These are phyloP conservation scores for Colletotrichum theobromicola DNA, from an alignment of 2,329 filamentous ascomycete genomes.

Conservation along the genomic window DNA sequence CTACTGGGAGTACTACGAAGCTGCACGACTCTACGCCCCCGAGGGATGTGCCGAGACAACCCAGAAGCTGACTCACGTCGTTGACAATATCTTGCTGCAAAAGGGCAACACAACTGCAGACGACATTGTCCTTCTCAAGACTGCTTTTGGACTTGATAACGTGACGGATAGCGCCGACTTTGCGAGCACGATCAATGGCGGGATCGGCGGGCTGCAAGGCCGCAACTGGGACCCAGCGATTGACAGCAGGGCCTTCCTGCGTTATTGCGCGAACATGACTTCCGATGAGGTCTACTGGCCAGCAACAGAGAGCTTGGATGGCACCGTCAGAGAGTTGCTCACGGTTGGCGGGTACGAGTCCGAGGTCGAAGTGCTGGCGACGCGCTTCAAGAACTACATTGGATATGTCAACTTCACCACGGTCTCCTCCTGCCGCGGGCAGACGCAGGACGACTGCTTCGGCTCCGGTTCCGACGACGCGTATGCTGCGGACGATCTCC, in stretches of 20 bases:
- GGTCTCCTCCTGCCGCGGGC: not conserved
- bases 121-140: slow-evolving; percentile 41
- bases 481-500: not conserved
- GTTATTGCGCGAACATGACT: slow-evolving; percentile 55
- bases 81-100: slow-evolving; percentile 56
- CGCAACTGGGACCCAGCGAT: slow-evolving; percentile 59
- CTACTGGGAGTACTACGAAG: slow-evolving; percentile 70
- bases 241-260: slow-evolving; percentile 45
- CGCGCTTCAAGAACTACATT: slow-evolving; percentile 57
- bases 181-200: slow-evolving; percentile 44
- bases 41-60: slow-evolving; percentile 68
- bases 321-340: slow-evolving; percentile 45
- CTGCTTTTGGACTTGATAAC: slow-evolving; percentile 51
- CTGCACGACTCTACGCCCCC: slow-evolving; percentile 53
- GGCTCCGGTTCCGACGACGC: slow-evolving; percentile 16
- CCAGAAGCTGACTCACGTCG: slow-evolving; percentile 58
- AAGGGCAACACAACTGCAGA: slow-evolving; percentile 22
- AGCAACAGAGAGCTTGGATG: slow-evolving; percentile 39
- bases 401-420: slow-evolving; percentile 44
- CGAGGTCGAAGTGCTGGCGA: slow-evolving; percentile 37
- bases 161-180: slow-evolving; percentile 52
- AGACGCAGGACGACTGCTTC: slow-evolving; percentile 12
- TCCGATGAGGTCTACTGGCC: slow-evolving; percentile 46
- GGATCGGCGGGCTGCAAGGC: slow-evolving; percentile 49
- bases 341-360: slow-evolving; percentile 35